Percentiles rank a stretch among this genome's conserved stretches.
phyloP scores from a whole-genome alignment of 78 protist genomes.

The Chrysochromulina parva region DNA sequence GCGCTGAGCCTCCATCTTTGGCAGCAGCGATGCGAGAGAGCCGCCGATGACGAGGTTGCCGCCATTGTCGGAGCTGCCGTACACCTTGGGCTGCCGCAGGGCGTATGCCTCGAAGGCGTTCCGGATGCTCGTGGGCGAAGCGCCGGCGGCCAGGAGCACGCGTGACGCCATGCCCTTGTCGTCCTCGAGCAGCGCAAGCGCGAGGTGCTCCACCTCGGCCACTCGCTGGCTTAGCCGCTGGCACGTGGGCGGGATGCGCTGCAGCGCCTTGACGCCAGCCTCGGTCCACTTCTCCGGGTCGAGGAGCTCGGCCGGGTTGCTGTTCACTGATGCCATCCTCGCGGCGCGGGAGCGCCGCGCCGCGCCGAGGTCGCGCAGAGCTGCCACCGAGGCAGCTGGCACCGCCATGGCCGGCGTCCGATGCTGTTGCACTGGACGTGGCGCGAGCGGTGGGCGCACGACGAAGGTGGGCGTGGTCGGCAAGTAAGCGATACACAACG shows the following conservation, averaged over 20 bases:
- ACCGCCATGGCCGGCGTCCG: no score
- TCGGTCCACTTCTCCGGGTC: neutral
- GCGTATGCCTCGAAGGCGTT: neutral
- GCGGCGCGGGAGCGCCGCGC: no score
- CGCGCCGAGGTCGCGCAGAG: no score
- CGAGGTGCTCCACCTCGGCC: conserved; percentile 30
- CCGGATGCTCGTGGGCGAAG: neutral
- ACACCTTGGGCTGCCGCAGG: neutral
- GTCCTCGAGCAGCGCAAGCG: neutral
- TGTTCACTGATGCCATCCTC: no score
- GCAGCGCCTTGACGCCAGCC: neutral
- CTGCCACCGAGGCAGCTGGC: no score
- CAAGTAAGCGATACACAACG: no score
- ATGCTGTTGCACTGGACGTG: no score
- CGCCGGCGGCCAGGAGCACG: neutral
- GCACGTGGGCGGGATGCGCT: neutral
- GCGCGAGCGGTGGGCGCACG: no score
- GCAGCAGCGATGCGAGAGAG: neutral
- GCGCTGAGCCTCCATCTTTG: neutral
- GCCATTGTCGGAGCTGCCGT: neutral
- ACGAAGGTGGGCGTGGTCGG: no score
- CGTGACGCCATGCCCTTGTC: neutral
- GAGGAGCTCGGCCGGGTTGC: neutral
- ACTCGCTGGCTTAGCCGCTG: neutral
- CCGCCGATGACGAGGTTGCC: neutral